Evolutionary conservation across 495 filamentous ascomycete genomes (phyloP).

Genomic region (Neurospora sp.): DNA sequence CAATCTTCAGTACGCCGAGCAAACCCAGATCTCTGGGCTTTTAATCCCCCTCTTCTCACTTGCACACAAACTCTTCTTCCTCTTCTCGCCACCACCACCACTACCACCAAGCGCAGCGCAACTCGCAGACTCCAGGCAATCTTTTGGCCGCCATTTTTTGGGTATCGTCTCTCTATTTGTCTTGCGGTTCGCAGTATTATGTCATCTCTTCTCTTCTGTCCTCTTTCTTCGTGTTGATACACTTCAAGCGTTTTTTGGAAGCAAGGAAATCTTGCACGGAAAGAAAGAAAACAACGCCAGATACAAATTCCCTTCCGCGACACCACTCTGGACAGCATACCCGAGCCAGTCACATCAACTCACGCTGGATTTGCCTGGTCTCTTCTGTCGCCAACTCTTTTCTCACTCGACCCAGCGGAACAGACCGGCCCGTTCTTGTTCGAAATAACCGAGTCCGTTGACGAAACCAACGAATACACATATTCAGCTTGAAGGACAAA

Average conservation of each 20-base stretch:
- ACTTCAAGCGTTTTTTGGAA: conserved; percentile 14
- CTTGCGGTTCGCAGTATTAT: conserved; percentile 12
- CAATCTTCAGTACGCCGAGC: neutral
- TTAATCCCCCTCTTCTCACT: neutral
- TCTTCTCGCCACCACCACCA: neutral
- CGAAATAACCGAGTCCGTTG: neutral
- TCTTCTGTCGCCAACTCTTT: neutral
- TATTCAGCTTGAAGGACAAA: neutral
- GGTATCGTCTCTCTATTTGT: conserved; percentile 12
- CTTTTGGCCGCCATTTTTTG: conserved; percentile 19
- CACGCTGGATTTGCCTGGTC: neutral
- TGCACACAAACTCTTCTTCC: neutral
- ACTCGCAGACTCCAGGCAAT: conserved; percentile 7
- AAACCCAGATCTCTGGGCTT: neutral
- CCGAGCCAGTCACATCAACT: neutral
- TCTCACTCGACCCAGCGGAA: neutral
- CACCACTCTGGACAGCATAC: neutral
- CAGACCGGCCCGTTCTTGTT: neutral
- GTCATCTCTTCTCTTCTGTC: conserved; percentile 11
- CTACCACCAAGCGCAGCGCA: neutral
- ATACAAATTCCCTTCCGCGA: neutral
- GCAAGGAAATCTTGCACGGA: neutral
- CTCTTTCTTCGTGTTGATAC: conserved; percentile 6
- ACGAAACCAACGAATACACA: neutral
- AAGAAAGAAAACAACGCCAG: neutral